Evolutionary conservation across 2,329 filamentous ascomycete genomes (phyloP), one percentile per base, ranked within the genome.

Genomic region (Paracorniculantispora psalliotae): DNA sequence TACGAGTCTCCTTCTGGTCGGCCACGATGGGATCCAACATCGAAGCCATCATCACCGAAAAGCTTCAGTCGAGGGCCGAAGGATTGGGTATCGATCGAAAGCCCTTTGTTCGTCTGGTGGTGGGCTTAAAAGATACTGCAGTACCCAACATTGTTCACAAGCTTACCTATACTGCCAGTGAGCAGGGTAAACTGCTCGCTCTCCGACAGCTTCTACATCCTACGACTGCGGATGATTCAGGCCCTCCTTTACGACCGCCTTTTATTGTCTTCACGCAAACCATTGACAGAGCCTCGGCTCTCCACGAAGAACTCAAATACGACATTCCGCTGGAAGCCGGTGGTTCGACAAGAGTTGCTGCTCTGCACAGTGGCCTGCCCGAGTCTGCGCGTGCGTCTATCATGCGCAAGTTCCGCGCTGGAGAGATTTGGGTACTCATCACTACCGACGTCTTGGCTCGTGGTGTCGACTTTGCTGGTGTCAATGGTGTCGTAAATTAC

Each of bases 241-340:
- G 83, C 10, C 80, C 84, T 28, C 77, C 79, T 7, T 78, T 97
- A 48, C 86, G 90, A 1, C 91, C 94, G 0, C 94, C 94, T 0
- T 96, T 97, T 75, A 81, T 99, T 6, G 88, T 99, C 61, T 99
- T 99, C 73, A 94, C 93, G 0, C 94, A 99, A 75, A 97, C 93
- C 1, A 96, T 99, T 59, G 88, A 92, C 55, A 86, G 94, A 66
- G 94, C 94, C 1, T 84, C 89, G 33, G 92, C 94, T 5, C 81
- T 99, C 1, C 87, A 96, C 71, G 87, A 90, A 35, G 94, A 99
- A 72, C 82, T 99, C 30, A 87, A 91, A 62, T 99, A 96, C 75
- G 94, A 99, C 70, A 96, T 99, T 48, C 92, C 94, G 0, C 80
- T 89, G 0, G 88, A 92, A 72, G 93, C 92, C 6, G 92, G 92